Base-by-base conservation (phyloP, 257 asterid species). In the Coffea canephora region DNA sequence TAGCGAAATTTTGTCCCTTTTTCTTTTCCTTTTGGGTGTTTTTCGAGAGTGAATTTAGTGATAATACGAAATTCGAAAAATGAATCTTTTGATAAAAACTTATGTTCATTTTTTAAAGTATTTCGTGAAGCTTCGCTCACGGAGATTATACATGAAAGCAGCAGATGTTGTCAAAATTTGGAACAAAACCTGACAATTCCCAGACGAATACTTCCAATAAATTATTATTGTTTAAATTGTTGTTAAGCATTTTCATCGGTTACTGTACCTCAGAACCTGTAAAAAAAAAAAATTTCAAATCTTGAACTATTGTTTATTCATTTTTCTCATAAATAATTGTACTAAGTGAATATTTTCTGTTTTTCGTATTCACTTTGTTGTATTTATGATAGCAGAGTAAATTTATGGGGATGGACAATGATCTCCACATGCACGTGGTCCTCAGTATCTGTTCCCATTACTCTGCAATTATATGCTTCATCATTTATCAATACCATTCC, bases 331-430 rank as follows among this genome's bases (percentile, higher is more conserved):
- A 9, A 5, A 19, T 18, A 18, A 57, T 4, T 19, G 27, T 13
- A 57, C 14, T 18, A 57, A 21, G 4, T 23, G 0, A 62, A 23
- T 62, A 7, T 62, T n/a, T 62, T 62, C 27, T 27, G 31, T 16
- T 69, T 34, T 81, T 69, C 59, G 68, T 62, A 52, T 57, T 25
- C 73, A 43, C 68, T 80, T 23, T 79, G 79, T 75, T 27, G 85
- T 62, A 80, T 74, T 82, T 82, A 71, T 80, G 55, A 76, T 62
- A 39, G 43, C 50, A 34, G 75, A 57, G 86, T 73, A 73, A 82
- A 81, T 86, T 87, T 86, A 79, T 87, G 86, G 90, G 92, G 87
- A 84, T 85, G 88, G 92, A 87, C 91, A 87, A 82, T 84, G 91
- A 87, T 92, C 90, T 86, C 71, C 82, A 79, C 85, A 45, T 80